Conservation (phyloP, 2,329 filamentous ascomycete species). For the Diplodia mutila region DNA sequence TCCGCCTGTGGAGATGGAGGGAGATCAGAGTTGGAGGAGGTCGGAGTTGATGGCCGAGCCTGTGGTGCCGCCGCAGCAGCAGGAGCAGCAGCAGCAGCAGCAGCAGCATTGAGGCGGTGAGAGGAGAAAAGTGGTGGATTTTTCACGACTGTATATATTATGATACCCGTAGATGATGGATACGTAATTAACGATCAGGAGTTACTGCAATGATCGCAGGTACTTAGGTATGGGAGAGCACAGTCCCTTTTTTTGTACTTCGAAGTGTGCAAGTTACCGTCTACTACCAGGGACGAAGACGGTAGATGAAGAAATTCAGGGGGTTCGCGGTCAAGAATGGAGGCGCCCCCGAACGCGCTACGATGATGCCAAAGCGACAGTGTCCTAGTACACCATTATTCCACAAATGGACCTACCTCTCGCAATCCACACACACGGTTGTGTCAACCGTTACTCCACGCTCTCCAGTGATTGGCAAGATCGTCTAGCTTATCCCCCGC, state of each 20-base stretch:
- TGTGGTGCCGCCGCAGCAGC: background rate
- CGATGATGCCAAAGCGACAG: too few species aligned
- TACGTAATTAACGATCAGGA: background rate
- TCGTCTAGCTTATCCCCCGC: background rate
- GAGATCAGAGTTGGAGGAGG: background rate
- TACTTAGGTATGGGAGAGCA: background rate
- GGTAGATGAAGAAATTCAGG: background rate
- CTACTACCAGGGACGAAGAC: background rate
- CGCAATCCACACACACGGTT: too few species aligned
- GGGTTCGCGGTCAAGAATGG: background rate
- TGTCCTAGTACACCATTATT: too few species aligned
- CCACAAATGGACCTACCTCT: too few species aligned
- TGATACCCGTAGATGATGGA: background rate
- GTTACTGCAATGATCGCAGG: background rate
- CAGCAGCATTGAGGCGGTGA: background rate
- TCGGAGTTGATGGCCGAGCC: background rate
- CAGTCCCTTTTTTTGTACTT: background rate
- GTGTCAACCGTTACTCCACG: too few species aligned
- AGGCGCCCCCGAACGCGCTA: too few species aligned
- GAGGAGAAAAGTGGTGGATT: background rate
- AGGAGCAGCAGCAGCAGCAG: background rate
- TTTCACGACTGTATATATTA: background rate
- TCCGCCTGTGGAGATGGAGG: conserved; percentile 1
- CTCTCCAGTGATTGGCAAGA: background rate
- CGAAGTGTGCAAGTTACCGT: background rate